Base-by-base conservation (phyloP, 2,329 filamentous ascomycete genomes). In the Claviceps arundinis region DNA sequence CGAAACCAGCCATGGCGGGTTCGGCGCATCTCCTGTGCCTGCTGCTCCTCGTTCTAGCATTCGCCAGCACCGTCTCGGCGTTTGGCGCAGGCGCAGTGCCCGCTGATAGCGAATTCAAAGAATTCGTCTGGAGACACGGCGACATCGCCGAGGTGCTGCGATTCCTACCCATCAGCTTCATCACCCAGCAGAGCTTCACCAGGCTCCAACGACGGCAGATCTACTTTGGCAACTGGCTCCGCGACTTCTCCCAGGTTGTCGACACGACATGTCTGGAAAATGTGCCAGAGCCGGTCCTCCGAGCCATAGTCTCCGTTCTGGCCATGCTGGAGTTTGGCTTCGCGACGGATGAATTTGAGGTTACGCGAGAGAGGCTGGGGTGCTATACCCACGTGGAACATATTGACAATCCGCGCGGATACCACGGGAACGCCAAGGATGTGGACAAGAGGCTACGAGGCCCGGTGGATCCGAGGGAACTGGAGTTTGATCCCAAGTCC, bases 311-410 rank as follows among this genome's bases (percentile, higher is more conserved):
- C 17, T 61, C 61, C 48, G 60, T 64, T 17, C 38, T 64, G 51
- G 61, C 58, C 49, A 62, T 64, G 47, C 51, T 64, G 50, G 62
- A 65, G 41, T 65, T 67, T 54, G 65, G 86, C 43, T 89, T 87
- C 67, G 86, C 85, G 8, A 89, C 86, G 1, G 83, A 77, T 50
- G 86, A 89, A 61, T 90, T 88, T 59, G 86, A 89, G 62, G 86
- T 89, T 40, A 89, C 86, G 1, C 76, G 84, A 17, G 85, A 89
- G 54, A 77, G 85, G 30, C 73, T 90, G 22, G 86, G 86, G 11
- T 83, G 85, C 51, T 90, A 90, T 66, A 77, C 85, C 16, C 85
- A 86, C 1, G 86, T 89, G 59, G 75, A 80, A 60, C 76, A 81
- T 60, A 79, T 83, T 57, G 80, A 84, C 61, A 90, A 89, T 62